These are phyloP conservation scores for Leccinum subfulvum DNA, from an alignment of 1,284 basidiomycete genomes.

Conservation along the genomic window DNA sequence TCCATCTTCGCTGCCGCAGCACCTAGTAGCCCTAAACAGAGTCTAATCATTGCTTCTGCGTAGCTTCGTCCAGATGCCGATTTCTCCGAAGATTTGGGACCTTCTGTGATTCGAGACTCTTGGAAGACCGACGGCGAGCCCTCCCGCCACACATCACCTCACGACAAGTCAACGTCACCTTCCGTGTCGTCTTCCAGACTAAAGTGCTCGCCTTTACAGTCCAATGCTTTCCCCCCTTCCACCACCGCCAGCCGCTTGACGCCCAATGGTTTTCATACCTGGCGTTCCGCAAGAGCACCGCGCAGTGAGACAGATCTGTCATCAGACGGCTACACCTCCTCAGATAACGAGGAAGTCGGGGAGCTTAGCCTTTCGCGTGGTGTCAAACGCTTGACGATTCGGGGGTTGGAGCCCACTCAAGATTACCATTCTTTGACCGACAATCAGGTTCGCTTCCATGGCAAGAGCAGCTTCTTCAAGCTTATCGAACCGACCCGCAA, in stretches of 20 bases:
- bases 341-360: slow-evolving; percentile 41
- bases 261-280: slow-evolving; percentile 2
- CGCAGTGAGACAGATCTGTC: slow-evolving; percentile 37
- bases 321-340: slow-evolving; percentile 35
- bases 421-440: slow-evolving; percentile 25
- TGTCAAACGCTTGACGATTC: slow-evolving; percentile 40
- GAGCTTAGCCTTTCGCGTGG: slow-evolving; percentile 39
- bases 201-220: slow-evolving; percentile 18
- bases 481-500: slow-evolving; percentile 53
- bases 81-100: slow-evolving; percentile 67
- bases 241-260: slow-evolving; percentile 4
- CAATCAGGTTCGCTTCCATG: slow-evolving; percentile 53
- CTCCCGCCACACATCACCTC: slow-evolving; percentile 14
- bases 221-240: slow-evolving; percentile 10
- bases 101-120: slow-evolving; percentile 65
- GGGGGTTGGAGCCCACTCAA: slow-evolving; percentile 36
- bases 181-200: slow-evolving; percentile 17
- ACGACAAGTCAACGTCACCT: slow-evolving; percentile 25
- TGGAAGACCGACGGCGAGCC: slow-evolving; percentile 53
- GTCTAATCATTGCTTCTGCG: slow-evolving; percentile 17
- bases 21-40: background rate
- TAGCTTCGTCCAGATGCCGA: slow-evolving; percentile 71
- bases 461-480: slow-evolving; percentile 57
- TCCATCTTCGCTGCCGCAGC: background rate
- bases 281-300: slow-evolving; percentile 17